A percentile compares a stretch with the other conserved stretches of the same genome.
Conservation (phyloP, 139 green algal genomes). For the Microglena sp. region DNA sequence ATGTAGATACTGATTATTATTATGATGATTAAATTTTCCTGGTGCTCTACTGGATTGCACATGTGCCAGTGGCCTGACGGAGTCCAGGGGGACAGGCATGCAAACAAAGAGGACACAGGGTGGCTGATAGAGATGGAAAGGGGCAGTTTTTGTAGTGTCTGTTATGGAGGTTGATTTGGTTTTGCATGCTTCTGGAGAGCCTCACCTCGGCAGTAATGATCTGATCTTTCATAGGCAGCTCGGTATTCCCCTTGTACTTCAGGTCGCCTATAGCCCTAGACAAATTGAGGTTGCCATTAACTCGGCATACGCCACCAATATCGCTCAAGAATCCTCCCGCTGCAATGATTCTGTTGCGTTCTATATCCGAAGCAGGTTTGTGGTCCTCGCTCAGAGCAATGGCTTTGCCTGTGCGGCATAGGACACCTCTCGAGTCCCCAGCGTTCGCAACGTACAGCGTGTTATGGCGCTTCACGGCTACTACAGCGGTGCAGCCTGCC, state of each 20-base stretch:
- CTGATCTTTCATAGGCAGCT: conserved; percentile 50
- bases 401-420: conserved; percentile 51
- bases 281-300: conserved; percentile 94
- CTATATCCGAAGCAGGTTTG: conserved; percentile 66
- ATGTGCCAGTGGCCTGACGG: too few species aligned
- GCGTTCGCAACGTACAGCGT: conserved; percentile 84
- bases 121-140: too few species aligned
- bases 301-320: conserved; percentile 44
- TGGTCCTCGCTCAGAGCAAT: conserved; percentile 74
- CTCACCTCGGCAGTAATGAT: conserved; percentile 72
- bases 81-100: too few species aligned
- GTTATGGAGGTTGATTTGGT: background rate
- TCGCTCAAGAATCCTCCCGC: conserved; percentile 57
- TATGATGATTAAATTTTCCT: too few species aligned
- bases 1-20: too few species aligned
- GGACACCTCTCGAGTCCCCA: conserved; percentile 75
- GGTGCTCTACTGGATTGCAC: too few species aligned
- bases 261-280: conserved; percentile 91
- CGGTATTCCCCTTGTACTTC: conserved; percentile 79
- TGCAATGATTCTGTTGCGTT: conserved; percentile 67
- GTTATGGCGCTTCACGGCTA: conserved; percentile 61
- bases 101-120: too few species aligned
- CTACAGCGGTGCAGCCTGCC: conserved; percentile 78
- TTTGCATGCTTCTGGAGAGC: background rate
- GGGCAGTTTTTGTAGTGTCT: too few species aligned